Percentiles rank a stretch among this genome's conserved stretches.
Conservation (phyloP, 768 basidiomycete genomes). For the Suillus decipiens region DNA sequence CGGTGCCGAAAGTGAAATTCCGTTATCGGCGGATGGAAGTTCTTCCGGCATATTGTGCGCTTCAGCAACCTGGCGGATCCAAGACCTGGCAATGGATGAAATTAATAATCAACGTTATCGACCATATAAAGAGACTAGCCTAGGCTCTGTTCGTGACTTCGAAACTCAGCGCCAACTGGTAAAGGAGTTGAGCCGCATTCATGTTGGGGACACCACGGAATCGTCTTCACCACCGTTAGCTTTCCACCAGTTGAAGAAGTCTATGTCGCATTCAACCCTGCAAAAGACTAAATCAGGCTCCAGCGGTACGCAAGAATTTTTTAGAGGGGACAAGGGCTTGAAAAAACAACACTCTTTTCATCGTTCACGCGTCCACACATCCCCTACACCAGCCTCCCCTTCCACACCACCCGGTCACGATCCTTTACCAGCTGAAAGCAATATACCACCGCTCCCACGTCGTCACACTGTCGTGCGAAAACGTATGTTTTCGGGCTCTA, state of each 20-base stretch:
- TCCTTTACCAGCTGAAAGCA: not conserved
- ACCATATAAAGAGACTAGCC: slow-evolving; percentile 29
- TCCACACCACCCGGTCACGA: slow-evolving; percentile 16
- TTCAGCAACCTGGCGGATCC: slow-evolving; percentile 37
- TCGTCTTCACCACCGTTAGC: not conserved
- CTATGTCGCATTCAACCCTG: slow-evolving; percentile 59
- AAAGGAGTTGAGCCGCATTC: not conserved
- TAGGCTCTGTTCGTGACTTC: slow-evolving; percentile 10
- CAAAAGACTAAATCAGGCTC: slow-evolving; percentile 25
- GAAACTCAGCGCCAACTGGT: slow-evolving; percentile 2
- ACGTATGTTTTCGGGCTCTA: slow-evolving; percentile 66
- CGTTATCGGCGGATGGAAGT: slow-evolving; percentile 14
- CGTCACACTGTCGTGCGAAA: slow-evolving; percentile 36
- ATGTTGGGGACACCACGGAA: not conserved
- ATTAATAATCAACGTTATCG: slow-evolving; percentile 29
- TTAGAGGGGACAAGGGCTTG: slow-evolving; percentile 33
- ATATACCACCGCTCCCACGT: slow-evolving; percentile 8
- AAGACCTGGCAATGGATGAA: slow-evolving; percentile 30
- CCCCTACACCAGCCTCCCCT: slow-evolving; percentile 32
- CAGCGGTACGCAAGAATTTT: slow-evolving; percentile 23
- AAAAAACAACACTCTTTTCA: slow-evolving; percentile 68
- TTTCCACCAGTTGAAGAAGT: slow-evolving; percentile 41
- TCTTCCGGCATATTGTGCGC: slow-evolving; percentile 41
- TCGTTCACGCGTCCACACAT: slow-evolving; percentile 55
- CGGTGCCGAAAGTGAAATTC: slow-evolving; percentile 14